These are phyloP conservation scores for Huntiella savannae DNA, from an alignment of 2,329 filamentous ascomycete species.

Conservation along the genomic window DNA sequence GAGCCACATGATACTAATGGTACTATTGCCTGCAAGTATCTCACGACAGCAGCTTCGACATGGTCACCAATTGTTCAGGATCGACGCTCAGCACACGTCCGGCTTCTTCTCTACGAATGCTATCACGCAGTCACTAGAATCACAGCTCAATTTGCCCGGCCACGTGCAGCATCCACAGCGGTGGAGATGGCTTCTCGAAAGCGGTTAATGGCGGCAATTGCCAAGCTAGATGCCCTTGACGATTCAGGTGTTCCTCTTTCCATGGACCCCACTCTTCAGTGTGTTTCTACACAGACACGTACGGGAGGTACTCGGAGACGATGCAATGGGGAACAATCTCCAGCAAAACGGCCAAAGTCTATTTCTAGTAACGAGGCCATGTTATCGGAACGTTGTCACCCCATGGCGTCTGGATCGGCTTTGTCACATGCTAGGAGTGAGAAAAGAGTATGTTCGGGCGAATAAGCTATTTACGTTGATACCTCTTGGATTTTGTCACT, in stretches of 20 bases:
- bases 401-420: too few relatives aligned
- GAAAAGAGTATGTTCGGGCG: too few relatives aligned
- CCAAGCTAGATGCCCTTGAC: slow-evolving; percentile 23
- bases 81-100: slow-evolving; percentile 22
- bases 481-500: too few relatives aligned
- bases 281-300: not conserved
- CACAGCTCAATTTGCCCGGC: slow-evolving; percentile 36
- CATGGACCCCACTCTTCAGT: not conserved
- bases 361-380: slow-evolving; percentile 9
- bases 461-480: too few relatives aligned
- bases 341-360: slow-evolving; percentile 26
- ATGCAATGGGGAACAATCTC: slow-evolving; percentile 23
- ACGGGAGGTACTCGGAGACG: slow-evolving; percentile 14
- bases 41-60: not conserved
- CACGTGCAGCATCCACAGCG: slow-evolving; percentile 26
- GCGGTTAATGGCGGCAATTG: slow-evolving; percentile 28
- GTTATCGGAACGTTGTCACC: not conserved
- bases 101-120: slow-evolving; percentile 37
- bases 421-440: too few relatives aligned
- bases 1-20: not conserved
- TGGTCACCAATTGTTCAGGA: slow-evolving; percentile 23
- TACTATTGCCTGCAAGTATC: not conserved
- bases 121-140: slow-evolving; percentile 35
- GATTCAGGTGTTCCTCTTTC: slow-evolving; percentile 4
- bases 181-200: slow-evolving; percentile 34